Percentiles rank a stretch among this genome's conserved stretches.
Conservation (phyloP, 2,329 filamentous ascomycete species). For the Atkinsonella texensis region DNA sequence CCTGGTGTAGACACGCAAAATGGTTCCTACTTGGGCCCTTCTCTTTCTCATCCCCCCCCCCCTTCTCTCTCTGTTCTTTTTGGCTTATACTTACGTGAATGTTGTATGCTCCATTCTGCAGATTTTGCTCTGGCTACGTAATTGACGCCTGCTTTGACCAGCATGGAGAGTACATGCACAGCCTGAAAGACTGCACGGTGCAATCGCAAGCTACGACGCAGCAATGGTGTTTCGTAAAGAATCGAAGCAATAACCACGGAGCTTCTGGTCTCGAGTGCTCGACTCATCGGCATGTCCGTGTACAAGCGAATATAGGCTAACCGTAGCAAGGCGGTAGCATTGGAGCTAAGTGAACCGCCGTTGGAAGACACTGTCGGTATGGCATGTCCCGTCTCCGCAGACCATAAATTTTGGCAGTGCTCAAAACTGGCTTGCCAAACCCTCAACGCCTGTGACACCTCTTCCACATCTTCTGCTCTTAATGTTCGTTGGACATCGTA, state of each 20-base stretch:
- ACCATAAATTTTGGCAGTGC: conserved; percentile 38
- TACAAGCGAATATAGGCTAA: conserved; percentile 54
- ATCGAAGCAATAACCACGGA: conserved; percentile 48
- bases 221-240: conserved; percentile 44
- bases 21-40: background rate
- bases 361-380: conserved; percentile 37
- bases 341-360: conserved; percentile 53
- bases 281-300: conserved; percentile 49
- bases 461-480: conserved; percentile 43
- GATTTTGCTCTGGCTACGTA: conserved; percentile 51
- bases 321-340: conserved; percentile 48
- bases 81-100: conserved; percentile 36
- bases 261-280: conserved; percentile 53
- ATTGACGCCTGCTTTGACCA: conserved; percentile 51
- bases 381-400: conserved; percentile 34
- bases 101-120: conserved; percentile 50
- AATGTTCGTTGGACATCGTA: conserved; percentile 39
- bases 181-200: conserved; percentile 55
- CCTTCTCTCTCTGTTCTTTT: background rate
- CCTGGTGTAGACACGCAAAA: no score
- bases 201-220: conserved; percentile 46
- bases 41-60: background rate
- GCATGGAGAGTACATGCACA: conserved; percentile 55
- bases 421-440: conserved; percentile 50
- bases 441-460: conserved; percentile 41